Base-by-base conservation (phyloP, 208 protist species). In the Perkinsela sp. region DNA sequence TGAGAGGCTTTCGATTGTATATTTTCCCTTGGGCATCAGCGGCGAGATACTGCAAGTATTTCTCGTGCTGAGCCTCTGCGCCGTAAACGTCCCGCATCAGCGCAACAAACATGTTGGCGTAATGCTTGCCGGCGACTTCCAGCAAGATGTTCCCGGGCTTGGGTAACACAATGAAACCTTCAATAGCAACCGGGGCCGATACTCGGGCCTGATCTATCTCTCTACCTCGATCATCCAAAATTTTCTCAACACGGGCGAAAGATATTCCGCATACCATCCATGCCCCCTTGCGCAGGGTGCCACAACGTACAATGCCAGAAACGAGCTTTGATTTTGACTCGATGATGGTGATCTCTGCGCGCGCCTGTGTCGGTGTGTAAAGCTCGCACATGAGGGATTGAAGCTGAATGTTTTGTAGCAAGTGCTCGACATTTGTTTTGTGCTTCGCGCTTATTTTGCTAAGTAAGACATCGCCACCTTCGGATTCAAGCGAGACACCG, bases 401-500 rank as follows among this genome's bases (percentile, higher is more conserved):
- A 29, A 96, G 73, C 13, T 80, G 68, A 0, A 97, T 77, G 1
- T 82, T 81, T 68, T 95, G 88, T 2, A 95, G 75, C 0, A 97
- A 77, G 1, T 81, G 75, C 0, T 90, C 75, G 32, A 97, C 74
- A 67, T 85, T 81, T 2, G 71, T 75, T 28, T 88, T 83, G 69
- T 92, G 84, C 48, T 82, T 69, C 0, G 90, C 94, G 22, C 88
- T 95, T 1, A 97, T 87, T 65, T 80, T 74, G 28, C 94, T 79
- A 28, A 84, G 78, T 72, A 92, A 89, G 2, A 90, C 81, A 68
- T 96, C 91, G 65, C 95, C 95, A 40, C 93, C 94, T 30, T 89
- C 79, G 69, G 92, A 85, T 74, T 97, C 93, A 2, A 93, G 67
- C 48, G 90, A 76, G 15, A 96, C 69, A 30, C 78, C 80, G 74